Evolutionary conservation across 225 moss, liverwort and hornwort species (phyloP).

Genomic region (Lunularia cruciata): DNA sequence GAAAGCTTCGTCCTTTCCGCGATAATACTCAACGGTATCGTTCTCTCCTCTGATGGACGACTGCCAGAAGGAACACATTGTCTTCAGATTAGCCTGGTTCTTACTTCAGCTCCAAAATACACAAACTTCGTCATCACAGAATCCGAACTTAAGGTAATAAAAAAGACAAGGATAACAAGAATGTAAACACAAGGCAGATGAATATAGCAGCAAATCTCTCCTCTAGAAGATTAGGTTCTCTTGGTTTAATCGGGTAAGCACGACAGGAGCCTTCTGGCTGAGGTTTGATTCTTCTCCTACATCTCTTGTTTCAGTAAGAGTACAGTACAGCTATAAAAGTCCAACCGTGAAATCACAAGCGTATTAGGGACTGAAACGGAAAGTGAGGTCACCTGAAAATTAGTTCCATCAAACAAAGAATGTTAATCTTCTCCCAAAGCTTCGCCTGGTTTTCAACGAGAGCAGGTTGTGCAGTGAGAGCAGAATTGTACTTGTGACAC

Average conservation of each 20-base stretch:
- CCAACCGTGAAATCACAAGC: no score
- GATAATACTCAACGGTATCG: slow-evolving; percentile 82
- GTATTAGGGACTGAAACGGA: neutral
- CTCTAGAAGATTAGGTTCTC: no score
- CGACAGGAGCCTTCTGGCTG: no score
- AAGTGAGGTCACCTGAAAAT: slow-evolving; percentile 96
- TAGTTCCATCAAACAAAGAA: slow-evolving; percentile 93
- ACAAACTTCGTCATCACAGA: no score
- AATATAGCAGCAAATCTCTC: no score
- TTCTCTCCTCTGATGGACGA: slow-evolving; percentile 97
- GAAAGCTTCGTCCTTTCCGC: slow-evolving; percentile 88
- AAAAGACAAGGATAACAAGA: no score
- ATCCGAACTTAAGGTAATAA: no score
- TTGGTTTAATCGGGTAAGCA: no score
- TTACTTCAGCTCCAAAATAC: neutral
- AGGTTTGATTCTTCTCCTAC: neutral
- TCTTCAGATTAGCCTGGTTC: no score
- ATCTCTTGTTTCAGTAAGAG: neutral
- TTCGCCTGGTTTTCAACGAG: slow-evolving; percentile 94
- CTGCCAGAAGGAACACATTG: no score
- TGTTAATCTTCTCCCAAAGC: slow-evolving; percentile 99
- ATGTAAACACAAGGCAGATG: no score
- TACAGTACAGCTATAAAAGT: no score
- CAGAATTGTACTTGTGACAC: slow-evolving; percentile 75
- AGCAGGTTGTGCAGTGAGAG: slow-evolving; percentile 93